Evolutionary conservation across 2,329 filamentous ascomycete species (phyloP), one percentile per base, ranked within the genome.

Genomic region (Microcera coccophila): DNA sequence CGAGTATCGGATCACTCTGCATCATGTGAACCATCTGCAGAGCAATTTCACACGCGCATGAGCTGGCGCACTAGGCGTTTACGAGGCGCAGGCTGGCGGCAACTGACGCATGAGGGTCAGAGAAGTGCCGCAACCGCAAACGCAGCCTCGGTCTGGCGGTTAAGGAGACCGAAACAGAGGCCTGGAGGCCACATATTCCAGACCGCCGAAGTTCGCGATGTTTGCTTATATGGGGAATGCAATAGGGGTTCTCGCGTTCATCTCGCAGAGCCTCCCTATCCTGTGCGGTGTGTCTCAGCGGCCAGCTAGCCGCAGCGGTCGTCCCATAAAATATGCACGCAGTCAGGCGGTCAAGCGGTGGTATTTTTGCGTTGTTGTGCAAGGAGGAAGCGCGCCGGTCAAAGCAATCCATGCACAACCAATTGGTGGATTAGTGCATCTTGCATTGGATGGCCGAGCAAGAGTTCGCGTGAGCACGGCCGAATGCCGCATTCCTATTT

Each of bases 271-370:
- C 48, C 52, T 42, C 50, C 54, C 22, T 32, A 47, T 48, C 20
- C 48, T 58, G 52, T 59, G 55, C 55, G 55, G 55, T 59, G 56
- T 58, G 54, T 52, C 55, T 56, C 54, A 58, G 49, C 42, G 39
- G 41, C 36, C 17, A 43, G 43, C 45, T 59, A 59, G 58, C 50
- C 55, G 57, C 58, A 60, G 54, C 44, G 18, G 34, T 38, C 22
- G 57, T 60, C 45, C 57, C 57, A 60, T 60, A 61, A 59, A 56
- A 54, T 52, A 60, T 61, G 57, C 58, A 61, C 48, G 42, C 56
- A 53, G 47, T 50, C 52, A 57, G 52, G 58, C 54, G 58, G 57
- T 60, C 57, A 59, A 56, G 54, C 38, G 52, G 43, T 48, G 50
- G 43, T 44, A 46, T 47, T 43, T 29, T 39, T 49, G 38, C 35